Evolutionary conservation across 768 basidiomycete genomes (phyloP).

Genomic region (Baorangia bicolor): DNA sequence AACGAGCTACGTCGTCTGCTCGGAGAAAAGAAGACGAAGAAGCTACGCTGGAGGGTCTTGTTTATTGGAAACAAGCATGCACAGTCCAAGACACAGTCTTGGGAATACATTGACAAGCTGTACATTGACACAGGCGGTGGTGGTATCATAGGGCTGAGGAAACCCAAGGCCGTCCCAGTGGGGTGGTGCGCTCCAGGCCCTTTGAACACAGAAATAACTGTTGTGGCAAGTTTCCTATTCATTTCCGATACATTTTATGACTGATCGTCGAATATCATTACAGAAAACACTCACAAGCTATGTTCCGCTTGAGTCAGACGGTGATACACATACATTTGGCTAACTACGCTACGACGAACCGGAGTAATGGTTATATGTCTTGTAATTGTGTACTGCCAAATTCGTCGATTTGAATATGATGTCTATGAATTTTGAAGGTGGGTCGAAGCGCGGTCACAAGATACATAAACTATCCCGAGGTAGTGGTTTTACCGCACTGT

Average conservation of each 20-base stretch:
- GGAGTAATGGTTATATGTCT: background rate
- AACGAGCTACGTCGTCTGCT: background rate
- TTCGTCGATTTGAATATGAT: too few relatives aligned
- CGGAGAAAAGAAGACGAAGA: background rate
- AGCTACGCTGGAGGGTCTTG: background rate
- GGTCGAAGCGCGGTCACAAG: background rate
- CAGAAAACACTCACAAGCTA: conserved; percentile 3
- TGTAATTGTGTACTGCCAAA: too few relatives aligned
- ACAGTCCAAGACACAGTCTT: background rate
- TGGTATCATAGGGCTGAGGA: background rate
- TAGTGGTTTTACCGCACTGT: conserved; percentile 17
- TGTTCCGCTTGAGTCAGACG: background rate
- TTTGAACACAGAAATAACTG: background rate
- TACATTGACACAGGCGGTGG: background rate
- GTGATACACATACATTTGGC: too few relatives aligned
- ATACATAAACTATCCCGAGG: background rate
- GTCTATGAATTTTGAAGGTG: background rate
- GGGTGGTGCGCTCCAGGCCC: conserved; percentile 1
- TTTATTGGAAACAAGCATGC: background rate
- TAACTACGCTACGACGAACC: too few relatives aligned
- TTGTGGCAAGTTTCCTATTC: background rate
- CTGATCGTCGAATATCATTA: background rate
- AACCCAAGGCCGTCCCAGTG: background rate
- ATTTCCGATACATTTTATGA: background rate
- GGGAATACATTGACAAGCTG: background rate